phyloP scores from a whole-genome alignment of 768 basidiomycete genomes.

The Tulasnella sp. region DNA sequence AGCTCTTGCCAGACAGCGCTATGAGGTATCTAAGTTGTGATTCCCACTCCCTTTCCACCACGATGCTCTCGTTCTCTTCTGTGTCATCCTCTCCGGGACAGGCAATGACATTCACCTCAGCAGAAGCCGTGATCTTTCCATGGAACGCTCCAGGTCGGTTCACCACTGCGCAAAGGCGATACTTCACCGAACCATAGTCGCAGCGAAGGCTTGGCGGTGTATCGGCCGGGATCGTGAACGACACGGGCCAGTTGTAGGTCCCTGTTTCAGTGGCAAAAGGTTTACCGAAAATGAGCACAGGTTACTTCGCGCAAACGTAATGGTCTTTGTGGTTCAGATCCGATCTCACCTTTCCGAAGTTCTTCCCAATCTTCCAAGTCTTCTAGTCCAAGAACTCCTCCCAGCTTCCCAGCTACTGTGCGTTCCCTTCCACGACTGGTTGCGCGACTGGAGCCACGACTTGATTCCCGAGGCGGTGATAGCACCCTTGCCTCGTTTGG shows the following conservation, averaged over 20 bases:
- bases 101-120: constrained; percentile 66
- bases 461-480: not conserved
- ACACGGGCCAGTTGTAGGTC: constrained; percentile 88
- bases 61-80: constrained; percentile 68
- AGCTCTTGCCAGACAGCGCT: constrained; percentile 57
- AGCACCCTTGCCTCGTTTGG: no score
- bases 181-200: constrained; percentile 64
- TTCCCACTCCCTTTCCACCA: constrained; percentile 87
- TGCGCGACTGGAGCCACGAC: not conserved
- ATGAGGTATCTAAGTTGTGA: constrained; percentile 74
- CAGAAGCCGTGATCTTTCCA: constrained; percentile 51
- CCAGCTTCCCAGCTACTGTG: constrained; percentile 29
- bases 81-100: constrained; percentile 71
- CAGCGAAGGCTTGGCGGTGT: constrained; percentile 68
- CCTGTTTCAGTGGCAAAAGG: constrained; percentile 35
- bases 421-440: constrained; percentile 23
- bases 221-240: constrained; percentile 70
- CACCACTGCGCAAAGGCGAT: constrained; percentile 71
- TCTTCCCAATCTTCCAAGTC: constrained; percentile 61
- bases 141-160: constrained; percentile 76
- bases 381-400: constrained; percentile 28
- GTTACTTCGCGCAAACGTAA: not conserved
- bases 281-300: no score
- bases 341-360: constrained; percentile 63
- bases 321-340: not conserved